Conservation (phyloP, 495 filamentous ascomycete species). For the Neurospora sp. region DNA sequence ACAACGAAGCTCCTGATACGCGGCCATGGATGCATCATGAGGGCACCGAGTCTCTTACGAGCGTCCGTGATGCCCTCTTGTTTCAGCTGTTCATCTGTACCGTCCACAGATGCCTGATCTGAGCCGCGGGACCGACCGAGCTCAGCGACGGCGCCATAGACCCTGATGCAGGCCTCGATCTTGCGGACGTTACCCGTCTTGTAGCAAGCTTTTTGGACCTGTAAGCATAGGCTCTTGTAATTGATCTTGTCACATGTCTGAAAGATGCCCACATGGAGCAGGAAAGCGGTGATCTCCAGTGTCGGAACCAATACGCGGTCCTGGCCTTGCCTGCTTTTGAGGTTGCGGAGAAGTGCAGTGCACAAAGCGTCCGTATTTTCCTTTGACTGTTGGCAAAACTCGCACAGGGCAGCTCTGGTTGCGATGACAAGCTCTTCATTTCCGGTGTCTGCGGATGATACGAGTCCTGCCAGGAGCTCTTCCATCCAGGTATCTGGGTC, state of each 20-base stretch:
- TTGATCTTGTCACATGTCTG: slow-evolving; percentile 16
- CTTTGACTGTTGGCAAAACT: slow-evolving; percentile 29
- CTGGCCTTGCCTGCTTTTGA: slow-evolving; percentile 31
- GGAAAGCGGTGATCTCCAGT: slow-evolving; percentile 63
- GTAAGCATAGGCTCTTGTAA: slow-evolving; percentile 49
- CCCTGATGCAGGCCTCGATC: slow-evolving; percentile 63
- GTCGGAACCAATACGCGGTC: slow-evolving; percentile 67
- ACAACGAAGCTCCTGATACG: slow-evolving; percentile 31
- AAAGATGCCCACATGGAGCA: slow-evolving; percentile 51
- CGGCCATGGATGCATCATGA: slow-evolving; percentile 40
- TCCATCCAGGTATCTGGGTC: slow-evolving; percentile 23
- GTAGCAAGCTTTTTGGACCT: slow-evolving; percentile 68
- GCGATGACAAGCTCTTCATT: slow-evolving; percentile 71
- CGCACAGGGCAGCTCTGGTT: slow-evolving; percentile 58
- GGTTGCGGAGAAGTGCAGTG: slow-evolving; percentile 23
- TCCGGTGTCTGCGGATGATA: slow-evolving; percentile 74
- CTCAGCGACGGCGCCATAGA: slow-evolving; percentile 57
- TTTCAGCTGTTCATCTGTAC: slow-evolving; percentile 7
- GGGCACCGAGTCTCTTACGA: slow-evolving; percentile 31
- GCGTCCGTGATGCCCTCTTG: slow-evolving; percentile 28
- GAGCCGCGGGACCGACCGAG: background rate
- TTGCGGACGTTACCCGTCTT: slow-evolving; percentile 71
- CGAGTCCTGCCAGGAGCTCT: slow-evolving; percentile 58
- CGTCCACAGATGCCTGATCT: background rate
- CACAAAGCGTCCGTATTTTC: slow-evolving; percentile 22